Base-by-base conservation (phyloP, 768 basidiomycete species). In the Xerocomus brunneocitrinus region DNA sequence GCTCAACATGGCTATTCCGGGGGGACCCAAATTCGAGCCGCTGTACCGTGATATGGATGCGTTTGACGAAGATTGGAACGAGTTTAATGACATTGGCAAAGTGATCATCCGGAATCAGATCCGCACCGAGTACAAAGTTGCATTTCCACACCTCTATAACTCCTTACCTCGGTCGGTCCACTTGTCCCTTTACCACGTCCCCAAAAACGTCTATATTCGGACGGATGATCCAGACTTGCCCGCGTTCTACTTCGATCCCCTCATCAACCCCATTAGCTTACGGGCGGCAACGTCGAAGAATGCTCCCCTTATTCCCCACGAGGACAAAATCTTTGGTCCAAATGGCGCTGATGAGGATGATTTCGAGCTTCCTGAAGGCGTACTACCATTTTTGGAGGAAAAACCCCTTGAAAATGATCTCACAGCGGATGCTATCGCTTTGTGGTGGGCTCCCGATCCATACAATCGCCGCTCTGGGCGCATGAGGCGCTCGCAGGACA, bases 51-150 rank as follows among this genome's bases (percentile, higher is more conserved):
- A 99, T 64, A 93, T 95, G 87, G 97, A 98, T 64, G 79, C 87
- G 12, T 98, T 92, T 61, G 97, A 99, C 65, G 97, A 98, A 67
- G 97, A 99, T 66, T 97, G 94, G 94, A 97, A 97, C 70, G 94
- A 97, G 69, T 99, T 99, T 65, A 99, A 99, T 68, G 97, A 99
- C 67, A 97, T 98, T 72, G 95, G 97, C 75, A 99, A 99, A 72
- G 89, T 99, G 65, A 95, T 99, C 70, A 98, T 99, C 61, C 94
- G 97, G 22, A 94, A 98, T 67, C 92, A 97, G 70, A 95, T 98
- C 58, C 83, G 97, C 43, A 98, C 95, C 2, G 97, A 99, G 73
- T 98, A 99, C 81, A 98, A 95, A 70, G 94, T 99, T 48, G 95
- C 95, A 3, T 98, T 98, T 79, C 95, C 97, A 31, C 95, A 99